Percentiles rank a stretch among this genome's conserved stretches.
Evolutionary conservation across 2,329 filamentous ascomycete species (phyloP).

Genomic region (Penicillium griseofulvum): DNA sequence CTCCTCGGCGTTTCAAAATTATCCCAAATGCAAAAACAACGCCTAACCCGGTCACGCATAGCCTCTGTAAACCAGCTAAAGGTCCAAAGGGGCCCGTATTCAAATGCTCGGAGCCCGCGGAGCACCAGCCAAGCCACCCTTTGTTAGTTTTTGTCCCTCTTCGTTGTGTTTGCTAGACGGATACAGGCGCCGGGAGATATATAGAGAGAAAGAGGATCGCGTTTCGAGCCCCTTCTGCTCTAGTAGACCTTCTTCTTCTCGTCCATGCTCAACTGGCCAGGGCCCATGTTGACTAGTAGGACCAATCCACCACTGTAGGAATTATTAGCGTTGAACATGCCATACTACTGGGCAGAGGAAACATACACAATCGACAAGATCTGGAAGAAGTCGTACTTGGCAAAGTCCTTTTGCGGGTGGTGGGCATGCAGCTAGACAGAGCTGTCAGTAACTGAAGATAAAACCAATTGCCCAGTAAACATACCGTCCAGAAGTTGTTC

Average conservation of each 20-base stretch:
- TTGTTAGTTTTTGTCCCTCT: background rate
- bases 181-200: conserved; percentile 11
- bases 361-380: conserved; percentile 92
- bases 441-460: conserved; percentile 16
- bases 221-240: conserved; percentile 4
- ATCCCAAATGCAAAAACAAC: conserved; percentile 10
- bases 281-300: conserved; percentile 96
- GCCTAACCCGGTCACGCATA: conserved; percentile 1
- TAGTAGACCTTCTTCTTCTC: conserved; percentile 99
- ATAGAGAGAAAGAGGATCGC: conserved; percentile 10
- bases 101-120: conserved; percentile 5
- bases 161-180: conserved; percentile 38
- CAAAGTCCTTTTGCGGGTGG: conserved; percentile 99
- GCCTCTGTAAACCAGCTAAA: background rate
- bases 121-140: background rate
- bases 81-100: background rate
- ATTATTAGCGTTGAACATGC: conserved; percentile 1
- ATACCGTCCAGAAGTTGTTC: conserved; percentile 99
- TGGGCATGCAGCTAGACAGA: conserved; percentile 77
- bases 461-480: conserved; percentile 32
- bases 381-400: conserved; percentile 99
- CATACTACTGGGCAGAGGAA: background rate
- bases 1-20: background rate
- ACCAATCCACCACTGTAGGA: conserved; percentile 73
- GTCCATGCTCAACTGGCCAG: conserved; percentile 95